phyloP scores from a whole-genome alignment of 805 yeast genomes.

The Millerozyma acaciae region DNA sequence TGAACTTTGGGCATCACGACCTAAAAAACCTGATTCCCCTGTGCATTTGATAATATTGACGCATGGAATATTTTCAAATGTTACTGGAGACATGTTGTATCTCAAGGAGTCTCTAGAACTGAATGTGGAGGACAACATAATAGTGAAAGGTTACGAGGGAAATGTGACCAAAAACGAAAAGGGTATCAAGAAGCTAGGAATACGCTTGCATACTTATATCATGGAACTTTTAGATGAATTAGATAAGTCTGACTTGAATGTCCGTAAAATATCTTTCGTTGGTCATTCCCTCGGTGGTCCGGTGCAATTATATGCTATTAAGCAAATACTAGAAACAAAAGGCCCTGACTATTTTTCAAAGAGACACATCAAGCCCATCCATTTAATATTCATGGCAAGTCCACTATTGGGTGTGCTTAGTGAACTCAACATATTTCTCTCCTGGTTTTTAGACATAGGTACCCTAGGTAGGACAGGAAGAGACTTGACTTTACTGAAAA shows the following conservation, averaged over 20 bases:
- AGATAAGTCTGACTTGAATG: slow-evolving; percentile 10
- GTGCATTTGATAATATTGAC: slow-evolving; percentile 40
- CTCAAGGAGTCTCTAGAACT: slow-evolving; percentile 31
- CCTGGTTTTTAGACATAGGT: slow-evolving; percentile 42
- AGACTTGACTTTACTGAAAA: slow-evolving; percentile 37
- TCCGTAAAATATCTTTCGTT: slow-evolving; percentile 34
- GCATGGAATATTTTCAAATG: slow-evolving; percentile 42
- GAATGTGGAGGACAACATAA: slow-evolving; percentile 26
- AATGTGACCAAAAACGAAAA: slow-evolving; percentile 42
- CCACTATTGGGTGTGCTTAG: slow-evolving; percentile 41
- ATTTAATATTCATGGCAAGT: slow-evolving; percentile 38
- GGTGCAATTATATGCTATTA: slow-evolving; percentile 39
- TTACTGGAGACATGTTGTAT: slow-evolving; percentile 43
- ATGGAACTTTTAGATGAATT: slow-evolving; percentile 22
- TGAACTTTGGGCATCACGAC: slow-evolving; percentile 32
- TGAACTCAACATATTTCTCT: slow-evolving; percentile 36
- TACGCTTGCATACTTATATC: slow-evolving; percentile 25
- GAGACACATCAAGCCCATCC: slow-evolving; percentile 24
- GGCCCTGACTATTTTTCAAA: slow-evolving; percentile 28
- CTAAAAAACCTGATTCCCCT: slow-evolving; percentile 24
- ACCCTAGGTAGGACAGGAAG: slow-evolving; percentile 45
- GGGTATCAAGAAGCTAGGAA: slow-evolving; percentile 37
- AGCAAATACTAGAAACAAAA: slow-evolving; percentile 27
- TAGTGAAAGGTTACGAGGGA: slow-evolving; percentile 35
- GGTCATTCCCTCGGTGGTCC: slow-evolving; percentile 45